A percentile compares a stretch with the other conserved stretches of the same genome.
phyloP scores from a whole-genome alignment of 441 rosid species.

The Croton setiger region DNA sequence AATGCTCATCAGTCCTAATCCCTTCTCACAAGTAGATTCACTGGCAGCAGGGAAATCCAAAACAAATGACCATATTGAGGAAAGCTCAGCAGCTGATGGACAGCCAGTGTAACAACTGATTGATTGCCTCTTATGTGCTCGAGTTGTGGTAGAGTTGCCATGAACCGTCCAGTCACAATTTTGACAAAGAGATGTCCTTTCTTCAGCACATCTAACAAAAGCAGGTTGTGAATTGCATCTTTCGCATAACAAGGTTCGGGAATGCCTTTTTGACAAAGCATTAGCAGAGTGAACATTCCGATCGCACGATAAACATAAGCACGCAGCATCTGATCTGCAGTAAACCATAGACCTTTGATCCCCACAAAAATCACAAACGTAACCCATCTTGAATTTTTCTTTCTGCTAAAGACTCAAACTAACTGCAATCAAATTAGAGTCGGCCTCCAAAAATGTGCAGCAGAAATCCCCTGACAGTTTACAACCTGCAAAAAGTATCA shows the following conservation, averaged over 20 bases:
- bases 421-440: conserved; percentile 15
- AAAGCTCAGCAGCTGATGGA: conserved; percentile 87
- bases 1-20: conserved; percentile 80
- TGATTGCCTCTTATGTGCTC: conserved; percentile 70
- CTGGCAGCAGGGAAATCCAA: conserved; percentile 48
- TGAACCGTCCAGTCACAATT: conserved; percentile 94
- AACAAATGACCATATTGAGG: conserved; percentile 82
- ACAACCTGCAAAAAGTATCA: conserved; percentile 23
- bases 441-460: conserved; percentile 15
- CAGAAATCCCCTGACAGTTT: conserved; percentile 1
- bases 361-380: conserved; percentile 89
- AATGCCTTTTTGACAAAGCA: conserved; percentile 88
- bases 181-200: conserved; percentile 87
- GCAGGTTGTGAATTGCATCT: conserved; percentile 91
- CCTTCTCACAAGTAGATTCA: conserved; percentile 75
- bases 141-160: conserved; percentile 38
- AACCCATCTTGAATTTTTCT: conserved; percentile 55
- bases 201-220: conserved; percentile 68
- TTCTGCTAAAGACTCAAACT: conserved; percentile 11
- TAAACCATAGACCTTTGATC: conserved; percentile 86
- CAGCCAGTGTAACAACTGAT: conserved; percentile 86
- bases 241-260: conserved; percentile 81
- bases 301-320: conserved; percentile 92
- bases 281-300: conserved; percentile 92
- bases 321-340: conserved; percentile 93